These are phyloP conservation scores for Petunia secreta DNA, from an alignment of 257 asterid species.

Conservation along the genomic window DNA sequence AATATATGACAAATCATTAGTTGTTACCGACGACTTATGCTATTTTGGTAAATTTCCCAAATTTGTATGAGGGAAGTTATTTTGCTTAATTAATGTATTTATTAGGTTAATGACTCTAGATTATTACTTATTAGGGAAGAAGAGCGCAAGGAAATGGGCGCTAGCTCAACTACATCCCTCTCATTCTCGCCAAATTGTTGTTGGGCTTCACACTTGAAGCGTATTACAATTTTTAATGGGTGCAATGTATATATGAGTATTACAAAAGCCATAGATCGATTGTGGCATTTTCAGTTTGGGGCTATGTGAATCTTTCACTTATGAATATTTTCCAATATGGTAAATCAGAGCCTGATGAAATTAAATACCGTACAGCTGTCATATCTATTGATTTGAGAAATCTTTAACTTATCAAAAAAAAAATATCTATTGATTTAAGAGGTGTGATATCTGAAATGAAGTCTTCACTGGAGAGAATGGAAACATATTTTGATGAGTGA, in stretches of 20 bases:
- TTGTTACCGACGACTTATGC: no score
- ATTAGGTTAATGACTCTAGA: neutral
- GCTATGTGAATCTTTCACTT: neutral
- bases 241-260: neutral
- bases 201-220: neutral
- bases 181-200: neutral
- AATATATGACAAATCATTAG: no score
- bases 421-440: neutral
- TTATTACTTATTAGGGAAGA: neutral
- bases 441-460: neutral
- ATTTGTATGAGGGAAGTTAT: no score
- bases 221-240: neutral
- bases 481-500: conserved; percentile 17
- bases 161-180: neutral
- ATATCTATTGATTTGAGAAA: neutral
- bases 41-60: no score
- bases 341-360: neutral
- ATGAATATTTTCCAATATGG: neutral
- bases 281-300: neutral
- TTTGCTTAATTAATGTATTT: no score
- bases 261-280: neutral
- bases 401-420: no score
- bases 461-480: conserved; percentile 6
- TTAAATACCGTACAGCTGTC: neutral
- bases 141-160: neutral